Percentiles rank a stretch among this genome's conserved stretches.
phyloP scores from a whole-genome alignment of 192 early-diverging fungal species.

The Powellomyces hirtus region DNA sequence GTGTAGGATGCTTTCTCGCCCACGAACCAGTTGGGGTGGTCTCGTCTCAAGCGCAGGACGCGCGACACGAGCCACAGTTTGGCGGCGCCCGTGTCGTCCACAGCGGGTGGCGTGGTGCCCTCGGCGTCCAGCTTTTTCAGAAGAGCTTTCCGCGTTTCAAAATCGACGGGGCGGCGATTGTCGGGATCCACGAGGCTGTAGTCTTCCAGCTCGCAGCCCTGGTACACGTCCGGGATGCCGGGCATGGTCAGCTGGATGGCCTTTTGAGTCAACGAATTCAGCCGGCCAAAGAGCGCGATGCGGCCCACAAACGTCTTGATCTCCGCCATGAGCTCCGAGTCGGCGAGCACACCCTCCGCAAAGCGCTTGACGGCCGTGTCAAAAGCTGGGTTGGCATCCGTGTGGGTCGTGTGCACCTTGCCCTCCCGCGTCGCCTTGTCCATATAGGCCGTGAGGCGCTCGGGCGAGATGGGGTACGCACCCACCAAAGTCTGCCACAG shows the following conservation, averaged over 20 bases:
- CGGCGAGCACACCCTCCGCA: constrained; percentile 5
- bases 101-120: not conserved
- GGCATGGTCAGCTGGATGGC: constrained; percentile 27
- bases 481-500: constrained; percentile 29
- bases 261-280: constrained; percentile 25
- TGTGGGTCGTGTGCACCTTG: constrained; percentile 23
- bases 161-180: constrained; percentile 28
- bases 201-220: constrained; percentile 30
- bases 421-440: constrained; percentile 26
- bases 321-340: not conserved
- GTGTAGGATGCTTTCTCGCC: constrained; percentile 20
- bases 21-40: constrained; percentile 16
- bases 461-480: constrained; percentile 14
- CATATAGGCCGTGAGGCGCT: constrained; percentile 18
- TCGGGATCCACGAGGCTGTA: constrained; percentile 26
- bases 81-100: constrained; percentile 6
- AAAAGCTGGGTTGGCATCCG: constrained; percentile 18
- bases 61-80: constrained; percentile 21
- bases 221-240: constrained; percentile 31
- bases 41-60: constrained; percentile 13
- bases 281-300: constrained; percentile 16
- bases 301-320: constrained; percentile 10
- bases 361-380: constrained; percentile 2
- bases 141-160: not conserved
- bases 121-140: constrained; percentile 11